Evolutionary conservation across 148 eudicot genomes (phyloP).

Genomic region (Diospyros lotus): DNA sequence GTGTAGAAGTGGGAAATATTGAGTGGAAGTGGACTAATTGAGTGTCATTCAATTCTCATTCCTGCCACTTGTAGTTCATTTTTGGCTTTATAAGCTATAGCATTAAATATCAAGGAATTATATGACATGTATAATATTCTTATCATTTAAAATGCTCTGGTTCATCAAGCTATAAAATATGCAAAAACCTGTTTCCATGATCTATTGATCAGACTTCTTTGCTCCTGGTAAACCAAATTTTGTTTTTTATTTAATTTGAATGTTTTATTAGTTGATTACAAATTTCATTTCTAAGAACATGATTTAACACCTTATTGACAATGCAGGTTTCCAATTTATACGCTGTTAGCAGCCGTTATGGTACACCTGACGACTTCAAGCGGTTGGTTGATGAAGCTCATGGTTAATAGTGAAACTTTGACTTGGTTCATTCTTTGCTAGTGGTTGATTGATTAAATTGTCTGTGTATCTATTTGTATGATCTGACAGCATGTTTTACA

Average conservation of each 20-base stretch:
- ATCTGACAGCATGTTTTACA: background rate
- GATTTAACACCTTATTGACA: slow-evolving; percentile 17
- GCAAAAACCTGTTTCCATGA: background rate
- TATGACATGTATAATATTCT: background rate
- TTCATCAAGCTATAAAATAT: background rate
- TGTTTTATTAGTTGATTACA: background rate
- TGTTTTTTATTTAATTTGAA: background rate
- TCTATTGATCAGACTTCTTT: background rate
- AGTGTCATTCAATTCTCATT: slow-evolving; percentile 5
- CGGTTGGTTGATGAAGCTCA: slow-evolving; percentile 97
- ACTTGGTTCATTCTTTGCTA: slow-evolving; percentile 7
- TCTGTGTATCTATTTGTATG: background rate
- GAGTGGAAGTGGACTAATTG: background rate
- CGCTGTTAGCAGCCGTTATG: slow-evolving; percentile 98
- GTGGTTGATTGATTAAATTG: background rate
- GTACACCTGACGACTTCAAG: slow-evolving; percentile 98
- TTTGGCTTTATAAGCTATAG: background rate
- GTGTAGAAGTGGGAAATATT: background rate
- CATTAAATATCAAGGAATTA: background rate
- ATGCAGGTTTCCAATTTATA: slow-evolving; percentile 84
- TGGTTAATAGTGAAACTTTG: slow-evolving; percentile 34
- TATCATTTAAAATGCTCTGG: background rate
- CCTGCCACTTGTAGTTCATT: slow-evolving; percentile 1
- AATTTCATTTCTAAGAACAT: slow-evolving; percentile 4
- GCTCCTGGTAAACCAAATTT: background rate